Conservation (phyloP, 2,329 filamentous ascomycete genomes). For the Neonectria neomacrospora region DNA sequence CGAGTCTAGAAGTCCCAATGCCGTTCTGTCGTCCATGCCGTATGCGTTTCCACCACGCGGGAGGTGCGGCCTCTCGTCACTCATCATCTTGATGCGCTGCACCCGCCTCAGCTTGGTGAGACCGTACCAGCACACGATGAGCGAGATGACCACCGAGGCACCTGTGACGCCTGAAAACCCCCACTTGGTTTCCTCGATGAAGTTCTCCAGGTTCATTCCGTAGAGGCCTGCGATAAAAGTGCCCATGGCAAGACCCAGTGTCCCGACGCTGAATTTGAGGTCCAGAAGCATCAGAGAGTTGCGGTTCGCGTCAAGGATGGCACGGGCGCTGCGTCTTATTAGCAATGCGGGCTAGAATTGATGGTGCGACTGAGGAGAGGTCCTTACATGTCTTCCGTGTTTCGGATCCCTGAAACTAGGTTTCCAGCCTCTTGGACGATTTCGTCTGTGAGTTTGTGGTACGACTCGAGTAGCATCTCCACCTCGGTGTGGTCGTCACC, state of each 20-base stretch:
- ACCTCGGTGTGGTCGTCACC: constrained; percentile 95
- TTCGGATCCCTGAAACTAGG: constrained; percentile 92
- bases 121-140: constrained; percentile 84
- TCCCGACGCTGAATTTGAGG: constrained; percentile 95
- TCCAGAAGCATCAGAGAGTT: constrained; percentile 98
- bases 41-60: constrained; percentile 55
- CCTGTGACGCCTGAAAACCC: constrained; percentile 83
- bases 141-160: constrained; percentile 76
- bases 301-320: constrained; percentile 96
- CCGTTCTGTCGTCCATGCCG: constrained; percentile 48
- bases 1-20: constrained; percentile 63
- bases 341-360: constrained; percentile 14
- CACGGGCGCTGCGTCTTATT: constrained; percentile 76
- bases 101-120: constrained; percentile 85
- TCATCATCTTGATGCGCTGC: constrained; percentile 87
- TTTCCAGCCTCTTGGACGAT: constrained; percentile 96
- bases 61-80: constrained; percentile 54
- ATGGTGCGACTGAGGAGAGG: neutral
- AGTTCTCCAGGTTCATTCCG: constrained; percentile 99
- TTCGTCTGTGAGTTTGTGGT: constrained; percentile 97
- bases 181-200: constrained; percentile 91
- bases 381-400: constrained; percentile 96
- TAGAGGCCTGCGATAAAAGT: constrained; percentile 99
- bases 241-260: constrained; percentile 91
- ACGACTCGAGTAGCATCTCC: constrained; percentile 95